A percentile compares a stretch with the other conserved stretches of the same genome.
phyloP scores from a whole-genome alignment of 352 stramenopile genomes.

The Globisporangium carolinianum region DNA sequence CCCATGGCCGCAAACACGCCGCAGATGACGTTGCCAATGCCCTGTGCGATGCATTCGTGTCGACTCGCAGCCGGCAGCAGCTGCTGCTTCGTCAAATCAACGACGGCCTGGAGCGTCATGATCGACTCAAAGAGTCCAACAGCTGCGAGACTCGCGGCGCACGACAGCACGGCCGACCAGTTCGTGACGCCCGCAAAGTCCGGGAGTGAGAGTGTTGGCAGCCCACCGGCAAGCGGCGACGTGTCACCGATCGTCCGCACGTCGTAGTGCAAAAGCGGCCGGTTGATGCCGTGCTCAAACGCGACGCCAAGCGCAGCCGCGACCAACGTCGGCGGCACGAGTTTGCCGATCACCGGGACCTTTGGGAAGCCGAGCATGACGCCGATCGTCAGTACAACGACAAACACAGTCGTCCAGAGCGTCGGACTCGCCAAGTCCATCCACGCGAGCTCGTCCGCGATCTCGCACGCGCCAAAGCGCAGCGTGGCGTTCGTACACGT shows the following conservation, averaged over 20 bases:
- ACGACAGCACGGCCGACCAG: conserved; percentile 77
- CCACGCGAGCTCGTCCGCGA: conserved; percentile 59
- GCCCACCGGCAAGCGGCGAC: conserved; percentile 37
- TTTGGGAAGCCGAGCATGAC: conserved; percentile 85
- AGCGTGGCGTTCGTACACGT: conserved; percentile 47
- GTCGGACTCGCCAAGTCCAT: conserved; percentile 48
- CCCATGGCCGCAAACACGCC: conserved; percentile 91
- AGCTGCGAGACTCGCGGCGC: conserved; percentile 85
- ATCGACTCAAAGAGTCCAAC: conserved; percentile 93
- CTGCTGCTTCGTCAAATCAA: conserved; percentile 82
- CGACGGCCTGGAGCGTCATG: conserved; percentile 91
- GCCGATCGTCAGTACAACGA: conserved; percentile 73
- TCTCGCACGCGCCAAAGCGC: conserved; percentile 74
- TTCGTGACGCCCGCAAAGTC: conserved; percentile 39
- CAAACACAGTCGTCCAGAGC: conserved; percentile 59
- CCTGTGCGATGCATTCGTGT: conserved; percentile 84
- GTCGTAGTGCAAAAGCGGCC: conserved; percentile 61
- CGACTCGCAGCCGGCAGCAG: conserved; percentile 51
- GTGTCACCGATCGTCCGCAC: conserved; percentile 76
- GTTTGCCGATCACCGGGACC: conserved; percentile 44
- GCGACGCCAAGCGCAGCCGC: conserved; percentile 65
- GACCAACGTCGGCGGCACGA: conserved; percentile 78
- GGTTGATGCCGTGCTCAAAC: conserved; percentile 86
- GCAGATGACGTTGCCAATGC: conserved; percentile 88
- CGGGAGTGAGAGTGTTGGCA: conserved; percentile 48